A percentile compares a stretch with the other conserved stretches of the same genome.
Evolutionary conservation across 768 basidiomycete species (phyloP).

Genomic region (Kwoniella sp.): DNA sequence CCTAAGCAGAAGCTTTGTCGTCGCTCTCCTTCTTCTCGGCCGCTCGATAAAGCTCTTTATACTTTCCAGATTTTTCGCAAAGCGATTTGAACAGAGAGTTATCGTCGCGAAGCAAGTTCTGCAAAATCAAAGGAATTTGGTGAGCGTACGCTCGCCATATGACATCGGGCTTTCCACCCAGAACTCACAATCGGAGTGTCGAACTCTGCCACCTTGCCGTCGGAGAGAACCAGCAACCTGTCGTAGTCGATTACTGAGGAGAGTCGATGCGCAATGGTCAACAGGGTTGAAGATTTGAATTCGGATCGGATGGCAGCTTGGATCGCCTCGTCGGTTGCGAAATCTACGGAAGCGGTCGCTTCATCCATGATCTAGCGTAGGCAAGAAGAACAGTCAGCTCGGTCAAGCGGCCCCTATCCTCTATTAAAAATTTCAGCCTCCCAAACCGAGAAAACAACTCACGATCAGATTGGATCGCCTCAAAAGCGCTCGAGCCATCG

Average conservation of each 20-base stretch:
- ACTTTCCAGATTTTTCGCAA: conserved; percentile 54
- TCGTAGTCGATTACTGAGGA: conserved; percentile 56
- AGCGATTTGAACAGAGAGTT: conserved; percentile 49
- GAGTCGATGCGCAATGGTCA: conserved; percentile 55
- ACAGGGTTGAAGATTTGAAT: conserved; percentile 51
- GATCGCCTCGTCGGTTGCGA: conserved; percentile 54
- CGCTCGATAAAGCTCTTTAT: conserved; percentile 47
- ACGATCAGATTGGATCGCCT: conserved; percentile 44
- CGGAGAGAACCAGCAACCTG: conserved; percentile 54
- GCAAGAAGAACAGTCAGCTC: conserved; percentile 1
- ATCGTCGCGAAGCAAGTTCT: conserved; percentile 50
- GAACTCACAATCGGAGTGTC: conserved; percentile 52
- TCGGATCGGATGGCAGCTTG: conserved; percentile 54
- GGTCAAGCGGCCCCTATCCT: neutral
- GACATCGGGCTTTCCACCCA: no score
- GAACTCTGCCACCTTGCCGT: conserved; percentile 55
- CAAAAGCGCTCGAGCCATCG: conserved; percentile 43
- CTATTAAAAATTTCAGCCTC: neutral
- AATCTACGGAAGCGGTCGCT: conserved; percentile 54
- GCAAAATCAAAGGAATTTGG: neutral
- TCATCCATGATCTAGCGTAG: conserved; percentile 52
- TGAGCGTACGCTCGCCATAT: neutral
- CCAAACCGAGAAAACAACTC: conserved; percentile 12
- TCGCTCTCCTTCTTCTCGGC: conserved; percentile 49
- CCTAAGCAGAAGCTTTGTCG: neutral